Base-by-base conservation (phyloP, 2,329 filamentous ascomycete genomes). In the Didymella lethalis region DNA sequence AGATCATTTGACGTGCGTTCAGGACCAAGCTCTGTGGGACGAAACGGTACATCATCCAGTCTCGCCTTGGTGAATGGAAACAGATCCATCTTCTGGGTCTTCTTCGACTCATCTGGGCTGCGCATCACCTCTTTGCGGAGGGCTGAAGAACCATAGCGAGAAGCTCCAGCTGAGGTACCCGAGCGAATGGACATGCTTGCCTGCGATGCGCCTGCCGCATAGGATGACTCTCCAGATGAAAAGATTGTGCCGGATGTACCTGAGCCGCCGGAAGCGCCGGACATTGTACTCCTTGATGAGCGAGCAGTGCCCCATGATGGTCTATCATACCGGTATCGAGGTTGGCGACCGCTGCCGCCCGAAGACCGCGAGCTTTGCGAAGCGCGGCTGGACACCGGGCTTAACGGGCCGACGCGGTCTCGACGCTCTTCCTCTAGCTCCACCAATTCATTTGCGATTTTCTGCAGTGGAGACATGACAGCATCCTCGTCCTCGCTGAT, bases 1-100 rank as follows among this genome's bases (percentile, higher is more conserved):
- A 97, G 84, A 65, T 96, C 89, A 66, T 97, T 90, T 8, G 87
- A 78, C 7, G 75, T 80, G 14, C 78, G 73, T 41, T 74, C 75
- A 43, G 75, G 75, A 28, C 77, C 80, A 45, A 83, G 81, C 44
- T 87, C 84, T 0, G 88, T 86, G 47, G 90, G 87, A 68, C 90
- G 88, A 73, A 96, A 96, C 0, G 91, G 89, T 4, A 97, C 86
- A 64, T 97, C 92, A 61, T 86, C 90, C 7, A 98, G 82, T 16
- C 93, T 87, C 43, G 89, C 89, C 54, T 91, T 88, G 3, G 90
- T 94, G 70, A 89, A 94, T 31, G 93, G 92, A 79, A 98, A 97
- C 0, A 98, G 81, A 64, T 97, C 93, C 57, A 89, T 80, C 4
- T 89, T 82, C 60, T 76, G 72, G 0, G 67, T 72, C 16, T 86